phyloP scores from a whole-genome alignment of 306 rosid genomes.

The Cicer judaicum region DNA sequence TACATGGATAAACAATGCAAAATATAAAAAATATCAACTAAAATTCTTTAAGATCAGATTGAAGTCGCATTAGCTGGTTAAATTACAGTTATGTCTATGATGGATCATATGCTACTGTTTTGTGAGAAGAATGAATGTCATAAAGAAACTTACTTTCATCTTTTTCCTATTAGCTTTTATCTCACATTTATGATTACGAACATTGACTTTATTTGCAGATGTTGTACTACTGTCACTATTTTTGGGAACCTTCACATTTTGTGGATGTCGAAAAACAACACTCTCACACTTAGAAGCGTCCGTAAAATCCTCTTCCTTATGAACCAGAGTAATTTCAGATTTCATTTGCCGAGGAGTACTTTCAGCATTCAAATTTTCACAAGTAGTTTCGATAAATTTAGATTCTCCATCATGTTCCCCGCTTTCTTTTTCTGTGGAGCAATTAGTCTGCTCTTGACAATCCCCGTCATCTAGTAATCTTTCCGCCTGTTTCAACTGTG shows the following conservation, averaged over 20 bases:
- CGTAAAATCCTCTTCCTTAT: slow-evolving; percentile 58
- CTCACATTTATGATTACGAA: slow-evolving; percentile 45
- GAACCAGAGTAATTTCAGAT: slow-evolving; percentile 48
- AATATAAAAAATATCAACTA: too few species aligned
- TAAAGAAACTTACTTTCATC: slow-evolving; percentile 66
- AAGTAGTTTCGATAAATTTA: slow-evolving; percentile 80
- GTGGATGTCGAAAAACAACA: slow-evolving; percentile 42
- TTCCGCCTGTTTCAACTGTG: slow-evolving; percentile 75
- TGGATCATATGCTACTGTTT: too few species aligned
- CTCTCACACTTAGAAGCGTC: slow-evolving; percentile 55
- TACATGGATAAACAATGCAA: slow-evolving; percentile 4
- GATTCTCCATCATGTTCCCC: slow-evolving; percentile 75
- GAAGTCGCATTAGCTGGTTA: too few species aligned
- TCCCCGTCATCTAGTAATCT: slow-evolving; percentile 77
- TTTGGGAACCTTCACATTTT: slow-evolving; percentile 46
- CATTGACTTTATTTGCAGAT: slow-evolving; percentile 50
- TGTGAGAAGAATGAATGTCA: slow-evolving; percentile 24
- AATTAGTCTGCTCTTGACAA: slow-evolving; percentile 82
- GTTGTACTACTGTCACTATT: slow-evolving; percentile 47
- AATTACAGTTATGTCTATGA: too few species aligned
- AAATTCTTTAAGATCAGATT: too few species aligned
- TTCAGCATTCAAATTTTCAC: slow-evolving; percentile 53
- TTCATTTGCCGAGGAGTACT: slow-evolving; percentile 47
- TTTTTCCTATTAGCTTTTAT: slow-evolving; percentile 70
- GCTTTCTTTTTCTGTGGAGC: slow-evolving; percentile 69